phyloP scores from a whole-genome alignment of 805 yeast species.

The Diddensiella santjacobensis region DNA sequence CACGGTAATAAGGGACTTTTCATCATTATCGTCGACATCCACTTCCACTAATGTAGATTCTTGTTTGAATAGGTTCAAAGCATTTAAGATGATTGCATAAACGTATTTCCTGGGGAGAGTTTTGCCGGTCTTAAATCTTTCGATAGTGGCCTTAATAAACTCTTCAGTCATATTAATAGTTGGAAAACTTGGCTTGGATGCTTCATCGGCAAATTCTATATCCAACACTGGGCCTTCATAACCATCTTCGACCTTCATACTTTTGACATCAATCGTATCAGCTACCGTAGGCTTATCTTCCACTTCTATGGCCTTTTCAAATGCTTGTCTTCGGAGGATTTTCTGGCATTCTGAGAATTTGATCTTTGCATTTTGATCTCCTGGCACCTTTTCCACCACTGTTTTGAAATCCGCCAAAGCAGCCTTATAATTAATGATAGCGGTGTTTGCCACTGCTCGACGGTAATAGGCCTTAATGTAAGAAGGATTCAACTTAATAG shows the following conservation, averaged over 20 bases:
- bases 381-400: conserved; percentile 61
- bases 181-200: conserved; percentile 22
- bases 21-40: conserved; percentile 32
- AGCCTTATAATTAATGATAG: conserved; percentile 68
- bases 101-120: conserved; percentile 77
- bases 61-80: conserved; percentile 53
- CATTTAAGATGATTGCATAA: conserved; percentile 73
- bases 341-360: conserved; percentile 60
- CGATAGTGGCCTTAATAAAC: conserved; percentile 63
- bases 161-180: conserved; percentile 44
- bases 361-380: conserved; percentile 61
- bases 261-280: conserved; percentile 33
- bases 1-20: conserved; percentile 57
- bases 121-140: conserved; percentile 68
- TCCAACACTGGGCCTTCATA: conserved; percentile 59
- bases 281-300: conserved; percentile 56
- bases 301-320: conserved; percentile 80
- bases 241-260: conserved; percentile 45
- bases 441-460: conserved; percentile 76
- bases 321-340: conserved; percentile 67
- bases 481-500: conserved; percentile 61
- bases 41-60: conserved; percentile 81
- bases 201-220: conserved; percentile 36
- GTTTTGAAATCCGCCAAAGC: conserved; percentile 66
- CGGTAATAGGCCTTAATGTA: conserved; percentile 83